These are phyloP conservation scores for Ascoidea tarda DNA, from an alignment of 805 yeast genomes.

Conservation along the genomic window DNA sequence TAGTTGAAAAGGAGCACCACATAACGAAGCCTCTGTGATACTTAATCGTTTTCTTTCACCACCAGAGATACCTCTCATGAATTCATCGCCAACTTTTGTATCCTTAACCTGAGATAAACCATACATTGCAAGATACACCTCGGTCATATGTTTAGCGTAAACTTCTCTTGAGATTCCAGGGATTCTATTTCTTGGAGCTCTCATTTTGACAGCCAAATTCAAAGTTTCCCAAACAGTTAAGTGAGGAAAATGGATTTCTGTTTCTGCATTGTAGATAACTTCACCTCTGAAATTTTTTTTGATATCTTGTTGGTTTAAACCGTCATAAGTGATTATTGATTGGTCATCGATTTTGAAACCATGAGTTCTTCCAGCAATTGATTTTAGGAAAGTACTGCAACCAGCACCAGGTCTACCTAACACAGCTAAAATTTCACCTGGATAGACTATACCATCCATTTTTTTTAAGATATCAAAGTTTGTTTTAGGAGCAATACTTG, in stretches of 20 bases:
- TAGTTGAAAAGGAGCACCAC: conserved; percentile 34
- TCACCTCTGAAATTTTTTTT: conserved; percentile 40
- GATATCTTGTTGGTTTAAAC: conserved; percentile 31
- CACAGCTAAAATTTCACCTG: conserved; percentile 61
- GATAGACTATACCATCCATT: conserved; percentile 40
- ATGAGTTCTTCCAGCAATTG: conserved; percentile 39
- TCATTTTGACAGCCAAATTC: conserved; percentile 35
- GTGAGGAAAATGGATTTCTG: conserved; percentile 49
- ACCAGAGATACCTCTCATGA: conserved; percentile 60
- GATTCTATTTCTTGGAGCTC: conserved; percentile 44
- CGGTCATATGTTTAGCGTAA: conserved; percentile 33
- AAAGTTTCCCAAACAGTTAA: conserved; percentile 49
- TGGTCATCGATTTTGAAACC: conserved; percentile 35
- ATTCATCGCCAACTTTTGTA: conserved; percentile 55
- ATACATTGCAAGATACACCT: conserved; percentile 36
- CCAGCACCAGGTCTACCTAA: conserved; percentile 74
- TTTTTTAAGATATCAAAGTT: conserved; percentile 32
- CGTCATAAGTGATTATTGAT: conserved; percentile 34
- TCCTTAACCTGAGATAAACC: conserved; percentile 39
- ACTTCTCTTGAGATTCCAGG: conserved; percentile 33
- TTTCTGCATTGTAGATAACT: conserved; percentile 49
- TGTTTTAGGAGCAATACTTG: conserved; percentile 8
- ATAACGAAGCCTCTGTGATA: conserved; percentile 42
- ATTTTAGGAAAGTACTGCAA: conserved; percentile 45
- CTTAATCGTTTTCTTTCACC: conserved; percentile 68